Conservation (phyloP, 345 rosid genomes). For the Pugionium cornutum region DNA sequence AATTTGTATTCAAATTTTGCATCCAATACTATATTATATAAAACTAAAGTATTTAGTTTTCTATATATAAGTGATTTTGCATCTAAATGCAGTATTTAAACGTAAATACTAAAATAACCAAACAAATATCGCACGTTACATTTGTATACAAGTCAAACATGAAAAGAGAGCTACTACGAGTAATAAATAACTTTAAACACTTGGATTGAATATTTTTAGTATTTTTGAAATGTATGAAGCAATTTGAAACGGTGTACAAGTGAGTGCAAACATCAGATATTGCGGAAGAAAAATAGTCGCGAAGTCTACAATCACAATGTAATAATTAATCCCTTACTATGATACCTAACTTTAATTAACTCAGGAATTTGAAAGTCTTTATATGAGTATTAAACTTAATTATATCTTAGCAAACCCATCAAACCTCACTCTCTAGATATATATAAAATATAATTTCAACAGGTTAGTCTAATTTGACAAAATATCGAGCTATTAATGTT, state of each 20-base stretch:
- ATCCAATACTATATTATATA: background rate
- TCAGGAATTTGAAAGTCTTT: constrained; percentile 13
- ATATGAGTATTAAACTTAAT: background rate
- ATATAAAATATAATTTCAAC: constrained; percentile 1
- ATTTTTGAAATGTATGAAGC: background rate
- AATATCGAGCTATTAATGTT: constrained; percentile 26
- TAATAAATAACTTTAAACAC: too few species aligned
- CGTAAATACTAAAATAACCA: too few species aligned
- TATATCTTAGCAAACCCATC: constrained; percentile 1
- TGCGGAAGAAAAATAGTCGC: background rate
- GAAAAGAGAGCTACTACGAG: too few species aligned
- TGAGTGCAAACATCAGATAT: constrained; percentile 1
- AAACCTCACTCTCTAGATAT: background rate
- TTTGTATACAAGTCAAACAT: too few species aligned
- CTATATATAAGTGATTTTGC: background rate
- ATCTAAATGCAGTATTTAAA: background rate
- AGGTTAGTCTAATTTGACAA: constrained; percentile 13
- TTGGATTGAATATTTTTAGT: background rate
- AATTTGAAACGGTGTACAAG: background rate
- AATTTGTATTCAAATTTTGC: background rate
- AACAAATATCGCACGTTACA: too few species aligned
- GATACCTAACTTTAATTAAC: background rate
- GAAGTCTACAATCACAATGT: constrained; percentile 1
- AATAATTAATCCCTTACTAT: background rate
- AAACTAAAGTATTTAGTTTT: background rate